Base-by-base conservation (phyloP, 2,329 filamentous ascomycete species). In the Pseudofabraea citricarpa region DNA sequence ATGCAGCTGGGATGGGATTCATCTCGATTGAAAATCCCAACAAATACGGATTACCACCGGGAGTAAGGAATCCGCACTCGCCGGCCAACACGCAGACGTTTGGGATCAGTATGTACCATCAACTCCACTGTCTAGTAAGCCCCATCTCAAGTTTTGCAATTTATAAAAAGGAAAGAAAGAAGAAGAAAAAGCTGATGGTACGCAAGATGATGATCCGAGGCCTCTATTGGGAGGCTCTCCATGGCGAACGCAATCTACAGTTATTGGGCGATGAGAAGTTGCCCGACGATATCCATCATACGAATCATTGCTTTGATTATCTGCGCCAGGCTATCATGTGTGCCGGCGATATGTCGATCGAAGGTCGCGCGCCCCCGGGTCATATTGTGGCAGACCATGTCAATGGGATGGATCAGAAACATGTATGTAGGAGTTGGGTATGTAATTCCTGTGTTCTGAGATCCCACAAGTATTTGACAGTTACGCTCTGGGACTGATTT, bases 281-380 rank as follows among this genome's bases (percentile, higher is more conserved):
- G 7, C 16, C 16, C 7, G 16, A n/a, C 7, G 12, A 16, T 35
- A 35, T 19, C 7, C 18, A 35, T 35, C 32, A 40, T 19, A 12
- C 26, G 21, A 15, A n/a, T n/a, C 41, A 43, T 26, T 43, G 41
- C 18, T 43, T 43, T 24, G 41, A 43, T 22, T 43, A 43, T 39
- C 12, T 43, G 21, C 41, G 41, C 8, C 41, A 43, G 27, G 41
- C 41, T 13, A 29, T 43, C 41, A 43, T 43, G 41, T 43, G 41
- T 16, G 12, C 41, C 5, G 41, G 41, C 12, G 41, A 43, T 27
- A 43, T 37, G 27, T 24, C 41, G 27, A 16, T 43, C 18, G 41
- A 43, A 68, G 15, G 32, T 35, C 7, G 8, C 18, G 32, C 32
- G 8, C 7, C 7, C 8, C 7, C 15, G 18, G 16, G 18, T 9